Percentiles rank a stretch among this genome's conserved stretches.
phyloP scores from a whole-genome alignment of 495 filamentous ascomycete genomes.

The Aeminium ludgeri region DNA sequence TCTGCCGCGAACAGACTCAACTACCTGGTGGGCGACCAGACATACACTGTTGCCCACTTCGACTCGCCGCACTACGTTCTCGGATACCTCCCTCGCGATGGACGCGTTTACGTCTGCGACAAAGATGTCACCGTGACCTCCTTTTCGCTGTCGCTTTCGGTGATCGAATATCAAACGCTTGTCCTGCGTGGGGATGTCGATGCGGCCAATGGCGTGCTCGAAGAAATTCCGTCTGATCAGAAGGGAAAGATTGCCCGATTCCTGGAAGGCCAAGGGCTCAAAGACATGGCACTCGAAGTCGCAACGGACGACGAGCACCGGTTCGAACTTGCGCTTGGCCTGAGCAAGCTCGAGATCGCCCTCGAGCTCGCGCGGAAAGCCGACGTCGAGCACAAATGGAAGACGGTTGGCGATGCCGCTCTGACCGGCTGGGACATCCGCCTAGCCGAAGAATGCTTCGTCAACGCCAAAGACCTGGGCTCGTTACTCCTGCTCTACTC shows the following conservation, averaged over 20 bases:
- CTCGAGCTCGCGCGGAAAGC: constrained; percentile 67
- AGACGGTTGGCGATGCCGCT: constrained; percentile 83
- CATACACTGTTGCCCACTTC: constrained; percentile 96
- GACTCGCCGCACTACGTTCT: constrained; percentile 89
- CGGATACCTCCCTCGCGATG: constrained; percentile 87
- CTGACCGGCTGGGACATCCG: constrained; percentile 69
- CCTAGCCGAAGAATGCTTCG: constrained; percentile 85
- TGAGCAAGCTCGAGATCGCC: constrained; percentile 71
- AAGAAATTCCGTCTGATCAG: constrained; percentile 69
- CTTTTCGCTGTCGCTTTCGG: constrained; percentile 79
- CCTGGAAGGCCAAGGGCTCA: constrained; percentile 92
- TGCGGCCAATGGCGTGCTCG: constrained; percentile 66
- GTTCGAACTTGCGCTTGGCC: constrained; percentile 76
- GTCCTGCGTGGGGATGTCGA: constrained; percentile 94
- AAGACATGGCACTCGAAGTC: constrained; percentile 88
- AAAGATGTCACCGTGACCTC: constrained; percentile 87
- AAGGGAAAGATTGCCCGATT: constrained; percentile 96
- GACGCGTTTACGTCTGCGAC: constrained; percentile 80
- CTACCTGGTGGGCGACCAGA: constrained; percentile 95
- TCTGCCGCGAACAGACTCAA: constrained; percentile 93
- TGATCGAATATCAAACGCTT: constrained; percentile 93
- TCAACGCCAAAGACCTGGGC: constrained; percentile 72
- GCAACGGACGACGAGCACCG: constrained; percentile 92
- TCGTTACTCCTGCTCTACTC: constrained; percentile 76
- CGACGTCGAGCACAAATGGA: constrained; percentile 93